phyloP scores from a whole-genome alignment of 768 basidiomycete species.

The Pulveroboletus frians region DNA sequence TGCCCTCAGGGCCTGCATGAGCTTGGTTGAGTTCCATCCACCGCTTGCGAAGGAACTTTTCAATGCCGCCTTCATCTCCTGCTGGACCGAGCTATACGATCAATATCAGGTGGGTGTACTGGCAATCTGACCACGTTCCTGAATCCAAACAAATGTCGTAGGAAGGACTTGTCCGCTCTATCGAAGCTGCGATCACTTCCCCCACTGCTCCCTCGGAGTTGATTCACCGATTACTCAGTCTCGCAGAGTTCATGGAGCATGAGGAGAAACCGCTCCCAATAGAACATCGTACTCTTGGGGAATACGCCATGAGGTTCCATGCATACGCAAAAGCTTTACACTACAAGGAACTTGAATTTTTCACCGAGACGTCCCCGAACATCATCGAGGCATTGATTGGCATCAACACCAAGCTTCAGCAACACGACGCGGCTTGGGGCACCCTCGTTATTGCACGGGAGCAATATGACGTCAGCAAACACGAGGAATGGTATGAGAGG shows the following conservation, averaged over 20 bases:
- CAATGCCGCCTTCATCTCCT: conserved; percentile 97
- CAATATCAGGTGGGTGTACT: conserved; percentile 74
- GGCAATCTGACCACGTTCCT: neutral
- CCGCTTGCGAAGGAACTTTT: conserved; percentile 92
- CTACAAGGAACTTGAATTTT: conserved; percentile 97
- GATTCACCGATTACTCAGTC: conserved; percentile 83
- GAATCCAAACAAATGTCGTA: conserved; percentile 30
- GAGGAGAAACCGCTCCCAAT: conserved; percentile 95
- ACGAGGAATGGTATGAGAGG: conserved; percentile 98
- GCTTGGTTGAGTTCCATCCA: conserved; percentile 83
- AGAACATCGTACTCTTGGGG: conserved; percentile 87
- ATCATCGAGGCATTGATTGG: conserved; percentile 94
- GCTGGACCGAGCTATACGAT: conserved; percentile 94
- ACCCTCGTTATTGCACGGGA: conserved; percentile 86
- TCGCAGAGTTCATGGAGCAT: conserved; percentile 99
- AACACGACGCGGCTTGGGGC: conserved; percentile 97
- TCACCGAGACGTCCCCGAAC: conserved; percentile 82
- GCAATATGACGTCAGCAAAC: conserved; percentile 84
- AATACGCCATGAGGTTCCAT: conserved; percentile 88
- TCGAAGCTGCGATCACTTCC: conserved; percentile 81
- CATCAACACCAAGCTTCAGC: conserved; percentile 94
- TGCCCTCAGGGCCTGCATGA: conserved; percentile 95
- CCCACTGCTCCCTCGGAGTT: conserved; percentile 77
- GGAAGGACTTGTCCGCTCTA: conserved; percentile 92
- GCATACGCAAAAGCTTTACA: conserved; percentile 97